Evolutionary conservation across 2,329 filamentous ascomycete genomes (phyloP).

Genomic region (Metarhizium humberi): DNA sequence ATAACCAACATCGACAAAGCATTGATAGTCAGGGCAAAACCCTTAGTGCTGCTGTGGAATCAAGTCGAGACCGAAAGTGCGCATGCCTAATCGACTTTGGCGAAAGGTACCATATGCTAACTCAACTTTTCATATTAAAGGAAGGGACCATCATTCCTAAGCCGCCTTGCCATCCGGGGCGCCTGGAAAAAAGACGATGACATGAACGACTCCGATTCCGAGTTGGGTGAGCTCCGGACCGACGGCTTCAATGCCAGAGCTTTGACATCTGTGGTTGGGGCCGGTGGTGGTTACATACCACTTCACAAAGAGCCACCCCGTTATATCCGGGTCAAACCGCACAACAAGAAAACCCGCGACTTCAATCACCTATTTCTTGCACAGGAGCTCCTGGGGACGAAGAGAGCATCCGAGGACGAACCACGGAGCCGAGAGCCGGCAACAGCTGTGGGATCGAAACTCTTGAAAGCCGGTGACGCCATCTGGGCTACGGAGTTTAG

Average conservation of each 20-base stretch:
- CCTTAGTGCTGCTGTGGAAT: constrained; percentile 30
- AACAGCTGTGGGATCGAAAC: constrained; percentile 30
- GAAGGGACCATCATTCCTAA: constrained; percentile 85
- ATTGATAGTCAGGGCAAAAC: constrained; percentile 32
- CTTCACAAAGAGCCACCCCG: constrained; percentile 80
- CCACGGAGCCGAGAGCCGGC: constrained; percentile 20
- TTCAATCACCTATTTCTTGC: constrained; percentile 87
- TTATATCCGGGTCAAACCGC: constrained; percentile 77
- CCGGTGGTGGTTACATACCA: constrained; percentile 65
- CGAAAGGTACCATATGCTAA: neutral
- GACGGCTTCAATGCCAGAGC: constrained; percentile 78
- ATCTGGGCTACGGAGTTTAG: constrained; percentile 94
- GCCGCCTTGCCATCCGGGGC: constrained; percentile 63
- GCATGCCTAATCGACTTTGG: neutral
- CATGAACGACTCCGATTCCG: constrained; percentile 56
- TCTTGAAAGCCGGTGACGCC: constrained; percentile 47
- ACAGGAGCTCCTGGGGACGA: constrained; percentile 69
- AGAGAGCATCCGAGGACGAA: constrained; percentile 22
- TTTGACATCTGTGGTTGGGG: constrained; percentile 67
- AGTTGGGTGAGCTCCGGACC: constrained; percentile 56
- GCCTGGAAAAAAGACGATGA: constrained; percentile 64
- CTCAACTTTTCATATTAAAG: constrained; percentile 30
- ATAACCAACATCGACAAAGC: constrained; percentile 28
- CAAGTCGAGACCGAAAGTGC: constrained; percentile 56
- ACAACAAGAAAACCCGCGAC: constrained; percentile 71